phyloP scores from a whole-genome alignment of 139 green algal genomes.

The Chlamydomonas asymmetrica region DNA sequence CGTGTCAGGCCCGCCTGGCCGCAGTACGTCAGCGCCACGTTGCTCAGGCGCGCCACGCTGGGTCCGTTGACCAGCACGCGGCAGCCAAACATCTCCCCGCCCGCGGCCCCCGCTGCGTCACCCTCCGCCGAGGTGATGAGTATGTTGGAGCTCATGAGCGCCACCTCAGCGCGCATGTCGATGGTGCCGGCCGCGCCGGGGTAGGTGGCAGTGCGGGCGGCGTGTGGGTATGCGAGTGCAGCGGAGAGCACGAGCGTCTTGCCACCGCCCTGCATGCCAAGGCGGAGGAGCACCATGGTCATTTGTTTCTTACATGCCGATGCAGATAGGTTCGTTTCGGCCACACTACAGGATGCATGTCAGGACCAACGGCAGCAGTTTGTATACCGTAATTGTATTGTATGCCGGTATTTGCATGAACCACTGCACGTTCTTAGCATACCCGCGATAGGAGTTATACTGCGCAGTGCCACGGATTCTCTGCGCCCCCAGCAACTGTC shows the following conservation, averaged over 20 bases:
- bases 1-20: conserved; percentile 22
- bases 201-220: neutral
- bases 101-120: neutral
- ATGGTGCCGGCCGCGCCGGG: neutral
- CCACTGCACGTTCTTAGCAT: too few relatives aligned
- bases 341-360: too few relatives aligned
- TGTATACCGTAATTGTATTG: too few relatives aligned
- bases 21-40: conserved; percentile 8
- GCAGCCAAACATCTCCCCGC: conserved; percentile 14
- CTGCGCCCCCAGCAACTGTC: too few relatives aligned
- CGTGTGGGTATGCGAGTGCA: neutral
- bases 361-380: too few relatives aligned
- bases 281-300: too few relatives aligned
- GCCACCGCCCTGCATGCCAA: too few relatives aligned
- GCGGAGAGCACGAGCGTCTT: neutral
- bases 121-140: neutral
- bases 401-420: too few relatives aligned
- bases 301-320: too few relatives aligned
- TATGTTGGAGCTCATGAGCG: neutral
- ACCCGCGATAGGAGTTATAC: too few relatives aligned
- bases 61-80: conserved; percentile 4
- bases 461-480: too few relatives aligned
- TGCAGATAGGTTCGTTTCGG: too few relatives aligned
- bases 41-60: neutral
- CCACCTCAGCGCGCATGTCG: conserved; percentile 4